These are phyloP conservation scores for Colletotrichum chlorophyti DNA, from an alignment of 2,329 filamentous ascomycete species.

Conservation along the genomic window DNA sequence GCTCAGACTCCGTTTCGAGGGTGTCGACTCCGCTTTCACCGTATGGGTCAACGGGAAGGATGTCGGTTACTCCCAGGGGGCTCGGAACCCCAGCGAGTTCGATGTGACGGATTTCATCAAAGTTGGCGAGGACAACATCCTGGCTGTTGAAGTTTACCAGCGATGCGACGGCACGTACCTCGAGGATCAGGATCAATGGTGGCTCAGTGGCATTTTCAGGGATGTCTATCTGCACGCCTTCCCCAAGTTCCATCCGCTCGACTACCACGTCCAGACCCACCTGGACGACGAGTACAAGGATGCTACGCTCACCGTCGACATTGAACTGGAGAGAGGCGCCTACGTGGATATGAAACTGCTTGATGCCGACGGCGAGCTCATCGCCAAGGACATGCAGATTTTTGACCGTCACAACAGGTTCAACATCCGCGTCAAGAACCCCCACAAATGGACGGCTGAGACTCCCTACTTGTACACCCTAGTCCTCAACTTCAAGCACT, in stretches of 20 bases:
- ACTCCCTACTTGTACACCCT: constrained; percentile 67
- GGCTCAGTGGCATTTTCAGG: constrained; percentile 72
- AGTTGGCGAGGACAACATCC: constrained; percentile 53
- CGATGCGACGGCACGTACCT: constrained; percentile 76
- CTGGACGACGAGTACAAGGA: constrained; percentile 61
- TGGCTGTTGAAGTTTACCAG: constrained; percentile 75
- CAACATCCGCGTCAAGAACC: constrained; percentile 51
- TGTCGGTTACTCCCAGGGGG: constrained; percentile 76
- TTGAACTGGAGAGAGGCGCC: constrained; percentile 47
- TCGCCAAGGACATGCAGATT: constrained; percentile 35
- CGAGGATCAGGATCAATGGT: constrained; percentile 77
- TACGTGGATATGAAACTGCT: constrained; percentile 43
- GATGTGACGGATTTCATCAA: constrained; percentile 66
- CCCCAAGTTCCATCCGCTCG: constrained; percentile 58
- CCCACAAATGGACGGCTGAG: constrained; percentile 74
- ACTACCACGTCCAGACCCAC: constrained; percentile 62
- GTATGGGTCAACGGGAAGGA: constrained; percentile 73
- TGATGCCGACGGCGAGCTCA: constrained; percentile 37
- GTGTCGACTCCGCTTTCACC: constrained; percentile 76
- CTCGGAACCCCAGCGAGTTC: constrained; percentile 76
- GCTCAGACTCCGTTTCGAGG: constrained; percentile 74
- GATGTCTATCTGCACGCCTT: constrained; percentile 72
- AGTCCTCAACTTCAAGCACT: constrained; percentile 42
- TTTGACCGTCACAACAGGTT: constrained; percentile 47
- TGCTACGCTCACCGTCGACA: constrained; percentile 56